Evolutionary conservation across 331 rosid genomes (phyloP).

Genomic region (Dryas integrifolia): DNA sequence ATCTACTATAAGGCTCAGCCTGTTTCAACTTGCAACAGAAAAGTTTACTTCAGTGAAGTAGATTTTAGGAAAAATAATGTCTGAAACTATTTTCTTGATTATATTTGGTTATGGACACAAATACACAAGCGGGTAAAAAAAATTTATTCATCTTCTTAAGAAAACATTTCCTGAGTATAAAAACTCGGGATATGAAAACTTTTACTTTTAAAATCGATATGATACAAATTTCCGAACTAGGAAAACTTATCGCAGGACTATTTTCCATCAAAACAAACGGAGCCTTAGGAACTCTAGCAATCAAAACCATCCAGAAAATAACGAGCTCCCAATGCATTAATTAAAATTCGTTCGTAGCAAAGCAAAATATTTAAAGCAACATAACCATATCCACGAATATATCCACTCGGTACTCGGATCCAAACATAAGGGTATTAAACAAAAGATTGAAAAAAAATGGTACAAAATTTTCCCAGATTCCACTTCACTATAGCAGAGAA

Average conservation of each 20-base stretch:
- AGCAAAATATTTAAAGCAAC: neutral
- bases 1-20: neutral
- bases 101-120: no score
- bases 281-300: neutral
- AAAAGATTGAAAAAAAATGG: neutral
- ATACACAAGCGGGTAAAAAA: no score
- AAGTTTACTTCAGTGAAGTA: no score
- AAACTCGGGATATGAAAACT: neutral
- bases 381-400: neutral
- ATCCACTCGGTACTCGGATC: neutral
- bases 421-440: neutral
- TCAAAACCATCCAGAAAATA: neutral
- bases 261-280: neutral
- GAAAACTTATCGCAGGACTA: neutral
- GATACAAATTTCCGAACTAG: neutral
- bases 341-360: neutral
- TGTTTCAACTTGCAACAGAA: neutral
- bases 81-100: no score
- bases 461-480: neutral
- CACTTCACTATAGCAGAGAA: neutral
- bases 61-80: no score
- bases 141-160: neutral
- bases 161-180: neutral
- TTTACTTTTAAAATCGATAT: neutral
- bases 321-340: neutral